phyloP scores from a whole-genome alignment of 805 yeast genomes.

The Grigorovia jiainica region DNA sequence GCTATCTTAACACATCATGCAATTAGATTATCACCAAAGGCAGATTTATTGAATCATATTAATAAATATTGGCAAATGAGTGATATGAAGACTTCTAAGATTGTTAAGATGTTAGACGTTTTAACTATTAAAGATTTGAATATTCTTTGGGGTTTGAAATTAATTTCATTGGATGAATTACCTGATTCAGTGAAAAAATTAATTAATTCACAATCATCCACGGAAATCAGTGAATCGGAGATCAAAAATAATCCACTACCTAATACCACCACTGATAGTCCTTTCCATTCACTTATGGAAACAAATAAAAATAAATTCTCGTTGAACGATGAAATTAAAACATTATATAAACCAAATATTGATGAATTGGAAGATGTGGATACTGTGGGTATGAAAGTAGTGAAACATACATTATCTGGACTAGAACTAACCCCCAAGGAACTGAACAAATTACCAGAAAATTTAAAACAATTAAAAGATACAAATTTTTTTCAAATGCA shows the following conservation, averaged over 20 bases:
- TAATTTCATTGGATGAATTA: slow-evolving; percentile 23
- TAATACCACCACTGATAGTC: background rate
- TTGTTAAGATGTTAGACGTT: slow-evolving; percentile 20
- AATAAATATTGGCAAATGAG: slow-evolving; percentile 17
- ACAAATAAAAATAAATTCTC: background rate
- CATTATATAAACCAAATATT: slow-evolving; percentile 42
- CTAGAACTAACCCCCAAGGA: slow-evolving; percentile 28
- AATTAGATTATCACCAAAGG: slow-evolving; percentile 10
- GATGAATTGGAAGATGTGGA: slow-evolving; percentile 56
- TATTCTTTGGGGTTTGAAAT: slow-evolving; percentile 31
- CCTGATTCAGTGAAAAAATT: slow-evolving; percentile 15
- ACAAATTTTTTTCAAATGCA: slow-evolving; percentile 63
- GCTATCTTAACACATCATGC: slow-evolving; percentile 51
- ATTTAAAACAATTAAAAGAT: slow-evolving; percentile 17
- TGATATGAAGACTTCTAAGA: slow-evolving; percentile 9
- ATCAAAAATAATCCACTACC: background rate
- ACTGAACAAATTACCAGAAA: slow-evolving; percentile 20
- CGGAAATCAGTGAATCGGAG: too few relatives aligned
- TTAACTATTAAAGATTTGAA: slow-evolving; percentile 25
- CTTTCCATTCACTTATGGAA: background rate
- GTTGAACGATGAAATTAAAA: slow-evolving; percentile 16
- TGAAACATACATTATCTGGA: slow-evolving; percentile 63
- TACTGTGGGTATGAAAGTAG: slow-evolving; percentile 67
- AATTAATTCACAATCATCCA: too few relatives aligned
- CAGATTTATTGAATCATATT: slow-evolving; percentile 2